Percentiles rank a stretch among this genome's conserved stretches.
These are phyloP conservation scores for Trypanosoma congolense DNA, from an alignment of 208 protist species.

Conservation along the genomic window DNA sequence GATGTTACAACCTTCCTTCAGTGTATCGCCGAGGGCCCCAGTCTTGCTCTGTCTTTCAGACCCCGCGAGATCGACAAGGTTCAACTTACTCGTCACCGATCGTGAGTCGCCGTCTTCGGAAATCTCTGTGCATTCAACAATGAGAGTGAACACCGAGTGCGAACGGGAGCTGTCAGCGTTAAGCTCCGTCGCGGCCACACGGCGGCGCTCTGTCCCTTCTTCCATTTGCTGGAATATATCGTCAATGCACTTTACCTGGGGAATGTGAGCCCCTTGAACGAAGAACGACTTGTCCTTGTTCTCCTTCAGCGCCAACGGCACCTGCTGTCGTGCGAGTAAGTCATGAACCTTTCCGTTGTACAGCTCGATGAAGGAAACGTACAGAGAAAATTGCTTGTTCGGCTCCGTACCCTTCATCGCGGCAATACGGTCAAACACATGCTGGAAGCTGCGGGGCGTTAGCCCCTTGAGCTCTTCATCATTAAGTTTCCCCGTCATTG, in stretches of 20 bases:
- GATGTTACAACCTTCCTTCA: constrained; percentile 93
- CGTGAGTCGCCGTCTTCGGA: constrained; percentile 63
- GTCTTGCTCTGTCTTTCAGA: constrained; percentile 89
- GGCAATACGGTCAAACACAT: constrained; percentile 74
- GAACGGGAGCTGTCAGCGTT: constrained; percentile 89
- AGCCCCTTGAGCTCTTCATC: constrained; percentile 61
- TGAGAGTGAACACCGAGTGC: constrained; percentile 89
- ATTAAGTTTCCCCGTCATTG: constrained; percentile 79
- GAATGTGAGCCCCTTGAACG: constrained; percentile 67
- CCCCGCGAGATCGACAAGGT: constrained; percentile 91
- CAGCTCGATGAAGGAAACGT: constrained; percentile 81
- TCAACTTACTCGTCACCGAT: constrained; percentile 82
- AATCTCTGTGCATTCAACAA: constrained; percentile 73
- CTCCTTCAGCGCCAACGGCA: constrained; percentile 75
- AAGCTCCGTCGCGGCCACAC: constrained; percentile 76
- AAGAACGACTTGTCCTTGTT: constrained; percentile 84
- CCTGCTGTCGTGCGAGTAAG: constrained; percentile 81
- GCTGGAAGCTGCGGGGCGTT: constrained; percentile 71
- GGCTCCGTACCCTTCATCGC: constrained; percentile 32
- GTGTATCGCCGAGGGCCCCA: constrained; percentile 82
- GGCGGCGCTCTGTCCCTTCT: constrained; percentile 82
- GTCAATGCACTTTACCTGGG: constrained; percentile 70
- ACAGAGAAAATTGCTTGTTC: constrained; percentile 53
- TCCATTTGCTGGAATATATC: constrained; percentile 80
- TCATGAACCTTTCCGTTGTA: constrained; percentile 90